These are phyloP conservation scores for Coccomyxa sp. DNA, from an alignment of 139 green algal genomes.

Conservation along the genomic window DNA sequence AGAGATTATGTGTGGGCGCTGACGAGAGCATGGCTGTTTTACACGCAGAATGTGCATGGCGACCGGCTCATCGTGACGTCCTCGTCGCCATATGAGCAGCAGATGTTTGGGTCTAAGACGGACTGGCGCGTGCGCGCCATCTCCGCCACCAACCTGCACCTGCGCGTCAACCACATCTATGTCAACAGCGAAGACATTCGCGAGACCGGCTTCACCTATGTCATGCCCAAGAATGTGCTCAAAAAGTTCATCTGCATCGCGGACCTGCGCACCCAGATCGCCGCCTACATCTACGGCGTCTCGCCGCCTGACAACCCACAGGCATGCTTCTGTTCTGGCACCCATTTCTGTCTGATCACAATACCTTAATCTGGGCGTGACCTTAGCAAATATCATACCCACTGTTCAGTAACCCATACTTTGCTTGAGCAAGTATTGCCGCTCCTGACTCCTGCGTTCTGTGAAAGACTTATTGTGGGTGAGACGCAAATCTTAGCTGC, in stretches of 20 bases:
- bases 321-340: constrained; percentile 16
- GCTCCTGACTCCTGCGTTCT: too few species aligned
- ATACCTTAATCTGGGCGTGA: background rate
- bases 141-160: constrained; percentile 93
- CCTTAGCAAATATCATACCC: background rate
- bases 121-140: constrained; percentile 99
- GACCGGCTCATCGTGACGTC: constrained; percentile 98
- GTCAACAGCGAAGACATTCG: constrained; percentile 95
- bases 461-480: too few species aligned
- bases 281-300: constrained; percentile 92
- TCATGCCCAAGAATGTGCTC: constrained; percentile 99
- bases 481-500: too few species aligned
- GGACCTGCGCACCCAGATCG: constrained; percentile 94
- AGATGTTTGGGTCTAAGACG: constrained; percentile 90
- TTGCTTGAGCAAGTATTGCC: too few species aligned
- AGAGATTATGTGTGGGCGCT: background rate
- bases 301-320: constrained; percentile 93
- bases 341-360: background rate
- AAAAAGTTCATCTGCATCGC: constrained; percentile 99
- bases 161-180: constrained; percentile 99
- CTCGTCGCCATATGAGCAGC: constrained; percentile 94
- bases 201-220: constrained; percentile 95
- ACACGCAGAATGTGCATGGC: constrained; percentile 86
- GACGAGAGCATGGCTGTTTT: background rate
- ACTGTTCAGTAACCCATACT: too few species aligned